Evolutionary conservation across 352 stramenopile species (phyloP).

Genomic region (Pythium angustatum): DNA sequence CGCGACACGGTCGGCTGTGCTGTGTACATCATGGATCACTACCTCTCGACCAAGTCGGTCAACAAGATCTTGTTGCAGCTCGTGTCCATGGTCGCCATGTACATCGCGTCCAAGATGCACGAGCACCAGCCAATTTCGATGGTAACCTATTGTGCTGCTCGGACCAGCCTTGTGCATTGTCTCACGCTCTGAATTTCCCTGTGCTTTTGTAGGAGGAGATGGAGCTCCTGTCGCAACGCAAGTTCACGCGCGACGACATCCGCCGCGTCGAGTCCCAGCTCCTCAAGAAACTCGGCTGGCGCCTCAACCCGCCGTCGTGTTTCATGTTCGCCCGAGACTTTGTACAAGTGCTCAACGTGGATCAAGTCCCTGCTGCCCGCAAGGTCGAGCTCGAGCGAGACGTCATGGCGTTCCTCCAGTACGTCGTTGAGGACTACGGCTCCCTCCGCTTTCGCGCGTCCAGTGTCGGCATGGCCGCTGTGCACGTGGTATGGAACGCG

Average conservation of each 20-base stretch:
- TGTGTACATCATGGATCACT: conserved; percentile 51
- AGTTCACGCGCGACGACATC: conserved; percentile 47
- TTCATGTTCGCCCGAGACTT: conserved; percentile 51
- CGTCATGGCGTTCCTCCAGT: conserved; percentile 36
- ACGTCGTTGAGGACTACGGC: conserved; percentile 27
- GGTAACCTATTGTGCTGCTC: conserved; percentile 19
- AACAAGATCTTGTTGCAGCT: conserved; percentile 59
- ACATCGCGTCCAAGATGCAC: conserved; percentile 58
- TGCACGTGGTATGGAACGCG: conserved; percentile 43
- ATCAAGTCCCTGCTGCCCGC: conserved; percentile 3
- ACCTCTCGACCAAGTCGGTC: conserved; percentile 41
- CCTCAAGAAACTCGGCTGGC: conserved; percentile 38
- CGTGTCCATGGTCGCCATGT: conserved; percentile 53
- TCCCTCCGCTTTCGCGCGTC: conserved; percentile 42
- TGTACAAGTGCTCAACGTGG: conserved; percentile 30
- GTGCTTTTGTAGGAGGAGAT: conserved; percentile 43
- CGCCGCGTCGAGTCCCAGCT: conserved; percentile 38
- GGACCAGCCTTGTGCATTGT: conserved; percentile 2
- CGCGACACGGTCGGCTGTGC: conserved; percentile 48
- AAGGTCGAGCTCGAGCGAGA: conserved; percentile 29
- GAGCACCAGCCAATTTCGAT: conserved; percentile 53
- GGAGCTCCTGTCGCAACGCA: conserved; percentile 46
- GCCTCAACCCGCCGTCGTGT: conserved; percentile 36
- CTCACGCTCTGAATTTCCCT: conserved; percentile 5
- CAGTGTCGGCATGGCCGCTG: conserved; percentile 39